Evolutionary conservation across 1,284 basidiomycete species (phyloP).

Genomic region (Ceratobasidium sp.): DNA sequence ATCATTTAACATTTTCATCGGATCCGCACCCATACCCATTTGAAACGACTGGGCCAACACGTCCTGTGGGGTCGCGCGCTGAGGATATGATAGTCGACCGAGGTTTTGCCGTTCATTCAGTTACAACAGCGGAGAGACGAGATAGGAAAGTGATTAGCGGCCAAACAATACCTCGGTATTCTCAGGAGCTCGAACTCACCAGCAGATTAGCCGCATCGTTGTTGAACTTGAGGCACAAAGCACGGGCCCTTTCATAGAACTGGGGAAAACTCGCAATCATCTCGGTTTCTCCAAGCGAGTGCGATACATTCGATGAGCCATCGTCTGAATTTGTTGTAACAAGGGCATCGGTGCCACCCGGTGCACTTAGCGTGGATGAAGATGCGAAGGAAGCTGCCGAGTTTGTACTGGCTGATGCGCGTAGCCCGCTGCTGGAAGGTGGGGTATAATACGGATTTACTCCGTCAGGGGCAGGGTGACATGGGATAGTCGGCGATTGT

Average conservation of each 20-base stretch:
- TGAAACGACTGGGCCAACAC: constrained; percentile 45
- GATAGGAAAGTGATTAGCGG: constrained; percentile 46
- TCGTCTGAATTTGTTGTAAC: constrained; percentile 43
- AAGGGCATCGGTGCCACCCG: constrained; percentile 42
- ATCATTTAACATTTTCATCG: constrained; percentile 44
- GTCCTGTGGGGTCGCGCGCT: constrained; percentile 41
- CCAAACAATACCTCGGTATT: constrained; percentile 36
- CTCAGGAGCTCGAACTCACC: constrained; percentile 42
- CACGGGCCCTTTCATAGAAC: constrained; percentile 45
- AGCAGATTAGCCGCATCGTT: constrained; percentile 43
- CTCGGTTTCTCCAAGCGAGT: constrained; percentile 44
- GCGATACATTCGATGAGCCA: constrained; percentile 41
- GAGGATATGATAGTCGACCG: constrained; percentile 23
- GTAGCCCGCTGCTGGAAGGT: constrained; percentile 37
- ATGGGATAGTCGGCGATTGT: constrained; percentile 30
- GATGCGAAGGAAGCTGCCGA: constrained; percentile 41
- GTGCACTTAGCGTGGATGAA: constrained; percentile 38
- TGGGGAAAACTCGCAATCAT: constrained; percentile 45
- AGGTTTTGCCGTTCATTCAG: constrained; percentile 42
- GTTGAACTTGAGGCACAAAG: constrained; percentile 44
- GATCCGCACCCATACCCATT: constrained; percentile 40
- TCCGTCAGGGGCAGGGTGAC: constrained; percentile 40
- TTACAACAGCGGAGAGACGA: constrained; percentile 28
- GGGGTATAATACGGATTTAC: constrained; percentile 45
- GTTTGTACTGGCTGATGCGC: constrained; percentile 19